A percentile compares a stretch with the other conserved stretches of the same genome.
Evolutionary conservation across 148 eudicot genomes (phyloP).

Genomic region (Camellia lanceoleosa): DNA sequence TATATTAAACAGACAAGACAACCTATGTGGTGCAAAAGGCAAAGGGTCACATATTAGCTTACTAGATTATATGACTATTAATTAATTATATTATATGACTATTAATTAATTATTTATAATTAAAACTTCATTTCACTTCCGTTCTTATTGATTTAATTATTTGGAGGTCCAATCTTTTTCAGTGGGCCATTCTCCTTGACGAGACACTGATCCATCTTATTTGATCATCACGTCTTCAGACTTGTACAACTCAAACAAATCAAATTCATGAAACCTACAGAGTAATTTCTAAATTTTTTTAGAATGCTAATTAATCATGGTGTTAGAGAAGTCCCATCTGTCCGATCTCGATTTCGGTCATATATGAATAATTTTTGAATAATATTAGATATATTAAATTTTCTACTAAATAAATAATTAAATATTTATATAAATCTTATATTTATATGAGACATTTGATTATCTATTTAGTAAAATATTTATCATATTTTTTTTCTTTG

Average conservation of each 20-base stretch:
- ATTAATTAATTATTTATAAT: not conserved
- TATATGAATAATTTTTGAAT: conserved; percentile 9
- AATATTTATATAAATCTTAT: no score
- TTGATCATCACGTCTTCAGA: not conserved
- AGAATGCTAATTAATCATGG: conserved; percentile 16
- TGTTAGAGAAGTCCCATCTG: conserved; percentile 11
- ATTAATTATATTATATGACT: not conserved
- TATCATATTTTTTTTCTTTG: no score
- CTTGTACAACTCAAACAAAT: not conserved
- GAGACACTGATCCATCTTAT: not conserved
- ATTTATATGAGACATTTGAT: no score
- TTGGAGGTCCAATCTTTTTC: conserved; percentile 1
- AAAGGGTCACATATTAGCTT: not conserved
- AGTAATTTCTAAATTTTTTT: not conserved
- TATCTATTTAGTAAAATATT: no score
- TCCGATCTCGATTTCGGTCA: not conserved
- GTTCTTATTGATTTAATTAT: conserved; percentile 5
- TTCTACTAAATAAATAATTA: no score
- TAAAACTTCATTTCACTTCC: not conserved
- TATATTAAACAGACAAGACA: not conserved
- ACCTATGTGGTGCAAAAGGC: not conserved
- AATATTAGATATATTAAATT: no score
- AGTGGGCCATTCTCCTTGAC: not conserved
- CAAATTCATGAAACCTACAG: not conserved
- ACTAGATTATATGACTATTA: not conserved